A percentile compares a stretch with the other conserved stretches of the same genome.
Evolutionary conservation across 129 eudicot species (phyloP).

Genomic region (Sambucus nigra): DNA sequence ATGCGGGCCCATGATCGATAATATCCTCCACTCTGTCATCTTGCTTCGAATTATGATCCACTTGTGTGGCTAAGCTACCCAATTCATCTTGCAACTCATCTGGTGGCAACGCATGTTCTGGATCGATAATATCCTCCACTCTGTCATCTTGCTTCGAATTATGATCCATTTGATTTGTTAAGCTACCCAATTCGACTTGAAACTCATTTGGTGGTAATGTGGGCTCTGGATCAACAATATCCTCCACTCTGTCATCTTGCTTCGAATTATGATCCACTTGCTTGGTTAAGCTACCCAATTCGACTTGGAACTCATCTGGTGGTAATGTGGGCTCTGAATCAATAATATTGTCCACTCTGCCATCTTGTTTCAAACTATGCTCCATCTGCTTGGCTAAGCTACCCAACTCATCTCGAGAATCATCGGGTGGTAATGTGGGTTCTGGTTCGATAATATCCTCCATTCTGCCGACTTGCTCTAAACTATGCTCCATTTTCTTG

Average conservation of each 20-base stretch:
- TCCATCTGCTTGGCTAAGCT: too few relatives aligned
- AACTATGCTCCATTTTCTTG: too few relatives aligned
- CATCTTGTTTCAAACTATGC: too few relatives aligned
- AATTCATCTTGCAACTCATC: neutral
- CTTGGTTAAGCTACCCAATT: neutral
- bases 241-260: slow-evolving; percentile 17
- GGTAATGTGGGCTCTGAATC: neutral
- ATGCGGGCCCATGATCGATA: neutral
- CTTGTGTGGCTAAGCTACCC: slow-evolving; percentile 3
- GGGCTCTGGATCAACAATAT: slow-evolving; percentile 2
- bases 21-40: slow-evolving; percentile 17
- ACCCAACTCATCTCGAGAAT: slow-evolving; percentile 1
- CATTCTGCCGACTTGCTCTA: neutral
- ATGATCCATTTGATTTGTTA: slow-evolving; percentile 16
- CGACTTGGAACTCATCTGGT: neutral
- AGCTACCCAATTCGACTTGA: neutral
- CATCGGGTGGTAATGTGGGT: neutral
- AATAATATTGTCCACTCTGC: neutral
- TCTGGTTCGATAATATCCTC: neutral
- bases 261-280: slow-evolving; percentile 19
- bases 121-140: slow-evolving; percentile 8
- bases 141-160: slow-evolving; percentile 16
- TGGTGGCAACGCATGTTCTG: slow-evolving; percentile 1
- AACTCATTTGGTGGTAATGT: slow-evolving; percentile 3
- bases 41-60: slow-evolving; percentile 18